These are phyloP conservation scores for Aspergillus vadensis DNA, from an alignment of 2,329 filamentous ascomycete species.

Conservation along the genomic window DNA sequence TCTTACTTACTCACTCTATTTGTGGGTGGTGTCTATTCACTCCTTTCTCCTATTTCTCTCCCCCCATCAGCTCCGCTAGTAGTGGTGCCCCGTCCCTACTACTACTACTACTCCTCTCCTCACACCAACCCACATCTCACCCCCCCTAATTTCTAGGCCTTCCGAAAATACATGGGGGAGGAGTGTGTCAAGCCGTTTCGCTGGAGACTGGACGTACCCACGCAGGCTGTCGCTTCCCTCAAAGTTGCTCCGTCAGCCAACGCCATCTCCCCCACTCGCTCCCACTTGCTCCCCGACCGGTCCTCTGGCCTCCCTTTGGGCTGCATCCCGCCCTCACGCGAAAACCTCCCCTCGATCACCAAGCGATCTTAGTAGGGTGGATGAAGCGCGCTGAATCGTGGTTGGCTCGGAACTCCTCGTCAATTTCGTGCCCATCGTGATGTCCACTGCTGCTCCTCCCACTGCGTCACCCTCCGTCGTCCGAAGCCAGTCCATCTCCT, in stretches of 20 bases:
- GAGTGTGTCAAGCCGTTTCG: constrained; percentile 15
- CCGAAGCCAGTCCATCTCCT: constrained; percentile 54
- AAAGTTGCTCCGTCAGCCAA: constrained; percentile 25
- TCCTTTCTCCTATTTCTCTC: constrained; percentile 4
- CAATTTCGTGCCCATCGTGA: constrained; percentile 28
- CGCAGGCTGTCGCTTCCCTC: constrained; percentile 20
- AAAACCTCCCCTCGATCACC: constrained; percentile 11
- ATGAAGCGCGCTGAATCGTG: constrained; percentile 16
- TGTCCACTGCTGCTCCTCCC: constrained; percentile 50
- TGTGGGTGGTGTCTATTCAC: too few species aligned
- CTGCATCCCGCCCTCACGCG: constrained; percentile 15
- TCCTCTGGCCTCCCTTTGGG: constrained; percentile 18
- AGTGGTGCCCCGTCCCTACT: background rate
- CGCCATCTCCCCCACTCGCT: constrained; percentile 24
- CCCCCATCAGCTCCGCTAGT: background rate
- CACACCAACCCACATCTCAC: background rate
- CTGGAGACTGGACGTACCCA: constrained; percentile 12
- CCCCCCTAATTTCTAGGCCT: background rate
- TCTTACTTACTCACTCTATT: background rate
- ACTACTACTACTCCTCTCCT: too few species aligned
- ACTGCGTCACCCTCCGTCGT: constrained; percentile 50
- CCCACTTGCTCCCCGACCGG: constrained; percentile 28
- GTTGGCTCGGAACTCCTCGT: constrained; percentile 10
- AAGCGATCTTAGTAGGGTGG: constrained; percentile 13
- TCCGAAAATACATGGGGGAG: constrained; percentile 19